Conservation (phyloP, 192 early-diverging fungal genomes). For the Podila horticola region DNA sequence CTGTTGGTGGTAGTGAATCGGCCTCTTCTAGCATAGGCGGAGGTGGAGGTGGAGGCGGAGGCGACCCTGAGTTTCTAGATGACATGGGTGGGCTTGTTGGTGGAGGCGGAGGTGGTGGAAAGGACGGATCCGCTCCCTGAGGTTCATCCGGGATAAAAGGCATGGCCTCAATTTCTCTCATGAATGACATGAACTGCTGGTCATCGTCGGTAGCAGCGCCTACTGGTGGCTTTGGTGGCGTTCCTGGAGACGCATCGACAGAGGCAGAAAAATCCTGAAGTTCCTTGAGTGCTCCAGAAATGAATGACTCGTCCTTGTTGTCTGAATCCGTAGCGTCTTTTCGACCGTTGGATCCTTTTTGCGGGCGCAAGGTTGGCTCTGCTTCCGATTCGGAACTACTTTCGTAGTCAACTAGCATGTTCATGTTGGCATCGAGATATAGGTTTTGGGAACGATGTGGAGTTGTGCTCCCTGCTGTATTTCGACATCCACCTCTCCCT, state of each 20-base stretch:
- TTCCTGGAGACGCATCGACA: background rate
- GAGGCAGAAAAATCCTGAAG: constrained; percentile 36
- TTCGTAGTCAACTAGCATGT: constrained; percentile 28
- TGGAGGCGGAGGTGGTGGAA: constrained; percentile 17
- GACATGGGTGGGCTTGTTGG: background rate
- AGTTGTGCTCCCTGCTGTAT: background rate
- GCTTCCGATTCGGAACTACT: constrained; percentile 33
- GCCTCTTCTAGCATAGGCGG: background rate
- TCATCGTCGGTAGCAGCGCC: constrained; percentile 10
- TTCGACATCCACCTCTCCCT: background rate
- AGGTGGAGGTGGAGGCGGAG: background rate
- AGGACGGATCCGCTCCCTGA: background rate
- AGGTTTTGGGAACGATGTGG: too few species aligned
- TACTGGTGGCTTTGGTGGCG: background rate
- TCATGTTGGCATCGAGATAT: constrained; percentile 14
- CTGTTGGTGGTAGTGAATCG: background rate
- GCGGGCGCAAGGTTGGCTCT: too few species aligned
- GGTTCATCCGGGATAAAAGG: constrained; percentile 14
- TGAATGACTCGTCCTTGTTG: constrained; percentile 12
- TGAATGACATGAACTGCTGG: constrained; percentile 17
- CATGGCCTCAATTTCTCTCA: constrained; percentile 34
- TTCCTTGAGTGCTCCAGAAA: constrained; percentile 27
- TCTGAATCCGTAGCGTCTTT: background rate
- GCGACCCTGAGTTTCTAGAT: background rate
- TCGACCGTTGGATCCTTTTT: background rate